phyloP scores from a whole-genome alignment of 176 grass and related monocot genomes.

The Bromus sterilis region DNA sequence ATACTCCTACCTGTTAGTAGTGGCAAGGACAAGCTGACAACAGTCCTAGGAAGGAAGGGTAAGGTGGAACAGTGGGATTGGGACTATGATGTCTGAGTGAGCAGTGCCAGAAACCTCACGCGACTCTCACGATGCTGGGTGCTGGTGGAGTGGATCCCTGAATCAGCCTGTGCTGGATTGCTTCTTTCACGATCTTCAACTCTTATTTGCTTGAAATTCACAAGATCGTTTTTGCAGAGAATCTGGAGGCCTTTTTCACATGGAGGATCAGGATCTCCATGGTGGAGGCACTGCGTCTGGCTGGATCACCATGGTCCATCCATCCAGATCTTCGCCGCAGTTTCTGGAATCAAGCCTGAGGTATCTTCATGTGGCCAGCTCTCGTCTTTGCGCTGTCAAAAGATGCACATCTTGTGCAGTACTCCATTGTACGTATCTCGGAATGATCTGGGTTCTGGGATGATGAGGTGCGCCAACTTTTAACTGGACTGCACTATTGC shows the following conservation, averaged over 20 bases:
- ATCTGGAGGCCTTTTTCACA: neutral
- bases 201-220: conserved; percentile 1
- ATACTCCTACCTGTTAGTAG: neutral
- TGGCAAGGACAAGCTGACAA: neutral
- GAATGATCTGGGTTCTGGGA: neutral
- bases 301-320: neutral
- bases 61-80: neutral
- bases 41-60: neutral
- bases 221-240: neutral
- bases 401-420: neutral
- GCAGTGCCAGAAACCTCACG: neutral
- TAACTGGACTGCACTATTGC: conserved; percentile 11
- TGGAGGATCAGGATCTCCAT: conserved; percentile 20
- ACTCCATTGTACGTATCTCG: neutral
- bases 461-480: too few relatives aligned
- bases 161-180: conserved; percentile 24
- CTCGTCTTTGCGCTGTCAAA: neutral
- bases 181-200: neutral
- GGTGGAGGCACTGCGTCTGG: neutral
- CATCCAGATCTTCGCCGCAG: neutral
- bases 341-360: conserved; percentile 15
- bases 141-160: conserved; percentile 29
- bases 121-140: neutral
- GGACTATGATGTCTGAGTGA: neutral
- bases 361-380: neutral